These are phyloP conservation scores for Carallia pectinifolia DNA, from an alignment of 345 rosid genomes.

Conservation along the genomic window DNA sequence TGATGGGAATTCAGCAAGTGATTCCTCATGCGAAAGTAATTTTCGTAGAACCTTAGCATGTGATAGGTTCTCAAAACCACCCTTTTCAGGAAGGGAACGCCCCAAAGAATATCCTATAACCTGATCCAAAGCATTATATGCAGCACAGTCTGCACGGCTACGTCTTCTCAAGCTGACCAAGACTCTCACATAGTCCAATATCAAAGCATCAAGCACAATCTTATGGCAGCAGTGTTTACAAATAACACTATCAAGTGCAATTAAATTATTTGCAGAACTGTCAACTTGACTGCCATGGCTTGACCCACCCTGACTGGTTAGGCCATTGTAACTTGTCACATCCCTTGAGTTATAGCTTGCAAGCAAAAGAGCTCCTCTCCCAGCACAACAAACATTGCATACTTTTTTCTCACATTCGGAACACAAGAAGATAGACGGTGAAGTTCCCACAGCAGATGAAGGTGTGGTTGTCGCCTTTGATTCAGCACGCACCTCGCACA, in stretches of 20 bases:
- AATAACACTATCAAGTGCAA: slow-evolving; percentile 51
- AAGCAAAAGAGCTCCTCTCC: slow-evolving; percentile 84
- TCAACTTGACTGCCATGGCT: slow-evolving; percentile 60
- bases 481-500: slow-evolving; percentile 71
- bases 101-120: slow-evolving; percentile 50
- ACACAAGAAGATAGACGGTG: slow-evolving; percentile 50
- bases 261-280: slow-evolving; percentile 45
- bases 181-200: slow-evolving; percentile 81
- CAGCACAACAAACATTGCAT: slow-evolving; percentile 86
- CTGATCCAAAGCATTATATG: slow-evolving; percentile 57
- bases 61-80: slow-evolving; percentile 30
- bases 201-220: slow-evolving; percentile 69
- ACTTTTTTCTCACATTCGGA: slow-evolving; percentile 68
- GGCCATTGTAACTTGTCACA: slow-evolving; percentile 29
- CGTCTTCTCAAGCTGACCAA: slow-evolving; percentile 77
- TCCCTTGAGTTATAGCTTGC: slow-evolving; percentile 53
- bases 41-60: slow-evolving; percentile 37
- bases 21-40: slow-evolving; percentile 63
- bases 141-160: slow-evolving; percentile 65
- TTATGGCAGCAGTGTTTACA: slow-evolving; percentile 76
- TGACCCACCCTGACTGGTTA: slow-evolving; percentile 54
- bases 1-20: slow-evolving; percentile 91
- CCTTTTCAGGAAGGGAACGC: slow-evolving; percentile 39
- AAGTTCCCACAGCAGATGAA: slow-evolving; percentile 39
- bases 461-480: slow-evolving; percentile 40